Percentiles rank a stretch among this genome's conserved stretches.
phyloP scores from a whole-genome alignment of 148 eudicot genomes.

The Polygonum maritimum region DNA sequence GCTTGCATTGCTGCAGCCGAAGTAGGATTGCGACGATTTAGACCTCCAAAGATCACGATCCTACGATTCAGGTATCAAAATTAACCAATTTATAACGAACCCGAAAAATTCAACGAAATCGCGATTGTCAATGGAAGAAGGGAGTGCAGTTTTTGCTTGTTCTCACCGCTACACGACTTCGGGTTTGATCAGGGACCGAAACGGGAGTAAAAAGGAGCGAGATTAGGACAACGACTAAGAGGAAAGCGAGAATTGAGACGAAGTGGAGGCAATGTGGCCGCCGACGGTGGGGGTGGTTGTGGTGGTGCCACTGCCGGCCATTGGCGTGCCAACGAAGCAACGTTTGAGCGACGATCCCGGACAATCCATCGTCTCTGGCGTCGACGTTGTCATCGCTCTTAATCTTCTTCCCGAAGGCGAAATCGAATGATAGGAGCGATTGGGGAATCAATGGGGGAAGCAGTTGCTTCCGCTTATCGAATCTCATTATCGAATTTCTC shows the following conservation, averaged over 20 bases:
- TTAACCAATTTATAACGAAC: neutral
- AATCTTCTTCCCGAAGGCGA: slow-evolving; percentile 1
- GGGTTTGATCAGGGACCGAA: slow-evolving; percentile 18
- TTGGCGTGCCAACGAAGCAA: neutral
- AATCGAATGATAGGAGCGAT: slow-evolving; percentile 7
- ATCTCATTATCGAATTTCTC: neutral
- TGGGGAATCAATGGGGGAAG: slow-evolving; percentile 11
- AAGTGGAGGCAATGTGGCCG: slow-evolving; percentile 19
- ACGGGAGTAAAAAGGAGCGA: slow-evolving; percentile 50
- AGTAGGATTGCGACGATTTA: slow-evolving; percentile 38
- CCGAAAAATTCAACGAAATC: neutral
- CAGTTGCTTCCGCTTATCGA: slow-evolving; percentile 2
- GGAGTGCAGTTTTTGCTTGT: no score
- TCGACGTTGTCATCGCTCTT: slow-evolving; percentile 8
- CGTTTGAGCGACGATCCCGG: neutral
- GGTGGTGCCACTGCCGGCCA: slow-evolving; percentile 14
- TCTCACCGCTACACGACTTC: slow-evolving; percentile 21
- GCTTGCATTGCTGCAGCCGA: slow-evolving; percentile 68
- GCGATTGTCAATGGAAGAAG: neutral
- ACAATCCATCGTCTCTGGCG: neutral
- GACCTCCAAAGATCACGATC: slow-evolving; percentile 53
- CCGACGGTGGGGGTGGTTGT: slow-evolving; percentile 16
- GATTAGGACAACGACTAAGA: slow-evolving; percentile 33
- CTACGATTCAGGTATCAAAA: slow-evolving; percentile 14
- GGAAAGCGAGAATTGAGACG: slow-evolving; percentile 27